Evolutionary conservation across 2,329 filamentous ascomycete species (phyloP), one percentile per base, ranked within the genome.

Genomic region (Aspergillus uvarum): DNA sequence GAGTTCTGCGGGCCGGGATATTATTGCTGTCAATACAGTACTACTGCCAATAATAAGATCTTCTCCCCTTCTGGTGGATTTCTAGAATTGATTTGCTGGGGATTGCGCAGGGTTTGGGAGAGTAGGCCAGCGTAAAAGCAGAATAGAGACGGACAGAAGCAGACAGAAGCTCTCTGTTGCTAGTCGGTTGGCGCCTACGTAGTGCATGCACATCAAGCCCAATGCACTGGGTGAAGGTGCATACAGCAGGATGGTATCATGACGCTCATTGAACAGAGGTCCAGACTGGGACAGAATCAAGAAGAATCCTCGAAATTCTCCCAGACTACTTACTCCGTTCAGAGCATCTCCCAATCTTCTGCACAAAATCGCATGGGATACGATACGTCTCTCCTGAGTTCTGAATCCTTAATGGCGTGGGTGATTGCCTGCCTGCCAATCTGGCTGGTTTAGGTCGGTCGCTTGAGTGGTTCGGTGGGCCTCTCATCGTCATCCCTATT

Each of bases 391-490:
- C 58, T 55, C 58, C 50, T 56, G 24, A 54, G 16, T 48, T 35
- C 44, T 32, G 22, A 49, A 51, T 35, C 48, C 19, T 31, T 48
- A 24, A 32, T 26, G 44, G 19, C 22, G 29, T 19, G 16, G 31
- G 31, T 31, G 31, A 21, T 47, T 53, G 47, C 51, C 54, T 59
- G 53, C 49, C 58, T 50, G 50, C 54, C 48, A 16, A 19, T 7
- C 38, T 44, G 38, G 38, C 38, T 44, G 42, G 63, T 64, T 71
- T 74, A 68, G 38, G 38, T 44, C 38, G 38, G 38, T 44, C n/a
- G 38, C 38, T 44, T 72, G 68, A 75, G 72, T 75, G 74, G 73
- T 73, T 76, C 73, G 69, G 73, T 75, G 74, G 73, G 72, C 72
- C 72, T 58, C 63, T 65, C 67, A 69, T 69, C 72, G 72, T 74